Evolutionary conservation across 441 rosid genomes (phyloP).

Genomic region (Flueggea neowawraea): DNA sequence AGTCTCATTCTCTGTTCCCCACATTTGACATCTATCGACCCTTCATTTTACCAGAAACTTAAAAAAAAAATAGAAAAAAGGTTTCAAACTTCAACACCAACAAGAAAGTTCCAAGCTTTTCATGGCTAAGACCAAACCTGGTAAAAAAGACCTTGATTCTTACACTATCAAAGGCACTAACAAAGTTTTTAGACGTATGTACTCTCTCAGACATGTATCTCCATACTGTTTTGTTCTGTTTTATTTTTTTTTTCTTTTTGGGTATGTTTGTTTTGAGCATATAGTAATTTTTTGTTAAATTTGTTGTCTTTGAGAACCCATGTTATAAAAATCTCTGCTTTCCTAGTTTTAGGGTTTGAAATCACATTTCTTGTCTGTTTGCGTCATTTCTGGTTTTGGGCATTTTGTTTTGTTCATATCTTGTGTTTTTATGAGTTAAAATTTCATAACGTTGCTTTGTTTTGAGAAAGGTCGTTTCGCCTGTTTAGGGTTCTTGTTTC

Average conservation of each 20-base stretch:
- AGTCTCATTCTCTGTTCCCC: no score
- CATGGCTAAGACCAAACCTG: slow-evolving; percentile 75
- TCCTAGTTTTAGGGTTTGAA: not conserved
- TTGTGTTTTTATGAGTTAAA: no score
- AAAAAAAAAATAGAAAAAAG: no score
- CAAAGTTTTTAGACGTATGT: slow-evolving; percentile 64
- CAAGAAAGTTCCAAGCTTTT: slow-evolving; percentile 4
- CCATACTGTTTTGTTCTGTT: not conserved
- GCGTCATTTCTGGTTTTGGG: not conserved
- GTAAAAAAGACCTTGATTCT: slow-evolving; percentile 69
- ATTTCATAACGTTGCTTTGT: no score
- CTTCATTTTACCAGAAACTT: not conserved
- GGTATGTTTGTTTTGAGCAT: not conserved
- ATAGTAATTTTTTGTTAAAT: not conserved
- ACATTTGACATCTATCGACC: not conserved
- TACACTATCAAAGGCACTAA: slow-evolving; percentile 74
- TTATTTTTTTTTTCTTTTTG: not conserved
- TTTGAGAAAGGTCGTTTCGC: not conserved
- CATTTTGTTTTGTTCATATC: no score
- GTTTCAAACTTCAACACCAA: no score
- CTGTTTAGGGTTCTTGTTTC: slow-evolving; percentile 5
- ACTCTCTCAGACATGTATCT: slow-evolving; percentile 1
- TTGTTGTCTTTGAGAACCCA: not conserved
- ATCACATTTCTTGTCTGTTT: not conserved
- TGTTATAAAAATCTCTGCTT: no score